These are phyloP conservation scores for Pseudocercospora vitis DNA, from an alignment of 2,329 filamentous ascomycete species.

Conservation along the genomic window DNA sequence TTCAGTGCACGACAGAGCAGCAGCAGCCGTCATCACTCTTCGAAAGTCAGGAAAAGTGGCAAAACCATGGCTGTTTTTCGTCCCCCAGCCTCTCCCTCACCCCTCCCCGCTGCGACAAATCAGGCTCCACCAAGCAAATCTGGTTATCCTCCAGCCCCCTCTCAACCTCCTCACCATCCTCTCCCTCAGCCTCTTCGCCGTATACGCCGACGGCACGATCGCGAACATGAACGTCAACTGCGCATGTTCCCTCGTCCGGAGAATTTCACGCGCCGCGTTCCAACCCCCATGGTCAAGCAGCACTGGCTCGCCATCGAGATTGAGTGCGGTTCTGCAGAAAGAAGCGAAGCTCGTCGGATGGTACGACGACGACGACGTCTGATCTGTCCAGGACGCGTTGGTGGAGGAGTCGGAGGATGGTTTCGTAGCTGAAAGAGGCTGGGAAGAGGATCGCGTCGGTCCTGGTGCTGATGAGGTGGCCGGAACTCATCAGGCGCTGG, in stretches of 20 bases:
- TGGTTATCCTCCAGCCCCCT: background rate
- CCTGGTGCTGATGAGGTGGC: conserved; percentile 1
- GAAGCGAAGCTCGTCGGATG: conserved; percentile 5
- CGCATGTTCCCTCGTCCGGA: conserved; percentile 10
- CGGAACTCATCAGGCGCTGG: conserved; percentile 5
- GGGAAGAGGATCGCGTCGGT: conserved; percentile 14
- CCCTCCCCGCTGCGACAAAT: conserved; percentile 1
- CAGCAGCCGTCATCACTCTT: too few relatives aligned
- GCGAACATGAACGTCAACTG: conserved; percentile 16
- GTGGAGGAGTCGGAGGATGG: conserved; percentile 1
- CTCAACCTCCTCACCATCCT: background rate
- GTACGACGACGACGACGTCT: background rate
- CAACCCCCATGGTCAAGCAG: conserved; percentile 20
- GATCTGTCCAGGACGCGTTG: conserved; percentile 9
- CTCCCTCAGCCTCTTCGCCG: background rate
- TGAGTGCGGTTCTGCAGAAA: conserved; percentile 11
- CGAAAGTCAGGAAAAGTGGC: too few relatives aligned
- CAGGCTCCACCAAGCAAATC: conserved; percentile 13
- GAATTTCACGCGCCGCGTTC: conserved; percentile 17
- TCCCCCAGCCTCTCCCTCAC: background rate
- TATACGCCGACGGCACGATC: conserved; percentile 9
- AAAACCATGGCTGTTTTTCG: too few relatives aligned
- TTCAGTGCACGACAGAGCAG: too few relatives aligned
- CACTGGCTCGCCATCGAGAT: conserved; percentile 3
- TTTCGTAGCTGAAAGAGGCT: background rate